Conservation (phyloP, 2,329 filamentous ascomycete genomes). For the Fusarium sp. region DNA sequence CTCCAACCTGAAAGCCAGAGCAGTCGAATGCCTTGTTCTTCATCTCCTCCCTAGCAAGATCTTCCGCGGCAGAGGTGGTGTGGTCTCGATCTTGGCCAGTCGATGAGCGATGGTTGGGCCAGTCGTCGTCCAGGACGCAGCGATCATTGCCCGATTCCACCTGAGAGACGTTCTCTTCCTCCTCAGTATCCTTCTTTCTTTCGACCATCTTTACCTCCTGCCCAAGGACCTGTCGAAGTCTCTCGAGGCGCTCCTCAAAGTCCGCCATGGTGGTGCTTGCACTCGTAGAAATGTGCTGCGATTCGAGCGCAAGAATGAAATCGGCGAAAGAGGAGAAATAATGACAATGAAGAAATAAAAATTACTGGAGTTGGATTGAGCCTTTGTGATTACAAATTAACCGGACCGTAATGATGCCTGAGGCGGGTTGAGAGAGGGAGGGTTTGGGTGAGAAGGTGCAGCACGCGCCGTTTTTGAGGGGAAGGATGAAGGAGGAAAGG, state of each 20-base stretch:
- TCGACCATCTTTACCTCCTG: constrained; percentile 31
- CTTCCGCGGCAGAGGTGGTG: constrained; percentile 3
- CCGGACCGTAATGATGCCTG: not conserved
- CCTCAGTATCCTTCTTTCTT: not conserved
- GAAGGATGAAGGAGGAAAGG: not conserved
- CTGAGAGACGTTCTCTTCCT: not conserved
- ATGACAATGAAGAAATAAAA: not conserved
- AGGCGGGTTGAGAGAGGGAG: not conserved
- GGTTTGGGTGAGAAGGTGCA: not conserved
- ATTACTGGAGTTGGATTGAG: not conserved
- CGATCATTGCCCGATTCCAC: not conserved
- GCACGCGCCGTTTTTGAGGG: not conserved
- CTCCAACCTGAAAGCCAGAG: constrained; percentile 37
- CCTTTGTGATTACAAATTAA: not conserved
- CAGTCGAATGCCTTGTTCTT: constrained; percentile 36
- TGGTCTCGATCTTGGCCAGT: not conserved
- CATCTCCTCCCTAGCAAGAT: constrained; percentile 8
- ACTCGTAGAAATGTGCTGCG: not conserved
- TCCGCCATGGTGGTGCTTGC: constrained; percentile 29
- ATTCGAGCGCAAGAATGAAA: not conserved
- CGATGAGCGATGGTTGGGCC: not conserved
- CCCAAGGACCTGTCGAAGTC: constrained; percentile 35
- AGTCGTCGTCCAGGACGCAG: constrained; percentile 10
- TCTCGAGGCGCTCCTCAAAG: constrained; percentile 33
- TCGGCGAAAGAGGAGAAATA: not conserved